Percentiles rank a stretch among this genome's conserved stretches.
Conservation (phyloP, 805 yeast species). For the Vanderwaltozyma yarrowii region DNA sequence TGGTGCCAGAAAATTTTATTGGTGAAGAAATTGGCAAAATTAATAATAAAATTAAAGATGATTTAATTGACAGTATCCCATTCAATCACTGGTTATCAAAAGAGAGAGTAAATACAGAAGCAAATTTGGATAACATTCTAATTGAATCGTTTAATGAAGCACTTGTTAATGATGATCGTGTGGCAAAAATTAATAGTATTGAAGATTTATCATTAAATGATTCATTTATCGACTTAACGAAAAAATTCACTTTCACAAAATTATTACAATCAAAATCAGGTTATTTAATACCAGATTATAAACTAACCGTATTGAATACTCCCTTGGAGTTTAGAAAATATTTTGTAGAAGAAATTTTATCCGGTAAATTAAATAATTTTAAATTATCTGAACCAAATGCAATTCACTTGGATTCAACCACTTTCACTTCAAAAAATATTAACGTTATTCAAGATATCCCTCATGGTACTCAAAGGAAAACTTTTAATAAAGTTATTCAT, state of each 20-base stretch:
- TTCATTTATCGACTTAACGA: slow-evolving; percentile 21
- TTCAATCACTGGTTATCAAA: slow-evolving; percentile 29
- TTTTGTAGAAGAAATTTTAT: slow-evolving; percentile 18
- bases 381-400: slow-evolving; percentile 71
- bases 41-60: slow-evolving; percentile 4
- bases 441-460: slow-evolving; percentile 43
- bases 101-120: slow-evolving; percentile 17
- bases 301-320: slow-evolving; percentile 24
- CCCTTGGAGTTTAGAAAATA: slow-evolving; percentile 23
- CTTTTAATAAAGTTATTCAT: slow-evolving; percentile 36
- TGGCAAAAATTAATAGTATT: slow-evolving; percentile 5
- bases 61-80: slow-evolving; percentile 15
- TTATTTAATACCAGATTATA: slow-evolving; percentile 30
- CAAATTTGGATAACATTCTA: slow-evolving; percentile 20
- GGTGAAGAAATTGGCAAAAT: slow-evolving; percentile 20
- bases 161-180: neutral
- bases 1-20: slow-evolving; percentile 22
- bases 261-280: slow-evolving; percentile 31
- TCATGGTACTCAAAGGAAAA: slow-evolving; percentile 35
- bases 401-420: slow-evolving; percentile 45
- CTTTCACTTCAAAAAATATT: slow-evolving; percentile 49
- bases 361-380: slow-evolving; percentile 29
- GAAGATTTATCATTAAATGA: slow-evolving; percentile 11
- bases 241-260: slow-evolving; percentile 30
- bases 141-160: slow-evolving; percentile 7